A percentile compares a stretch with the other conserved stretches of the same genome.
Conservation (phyloP, 2,329 filamentous ascomycete species). For the Pestalotiopsis sp. region DNA sequence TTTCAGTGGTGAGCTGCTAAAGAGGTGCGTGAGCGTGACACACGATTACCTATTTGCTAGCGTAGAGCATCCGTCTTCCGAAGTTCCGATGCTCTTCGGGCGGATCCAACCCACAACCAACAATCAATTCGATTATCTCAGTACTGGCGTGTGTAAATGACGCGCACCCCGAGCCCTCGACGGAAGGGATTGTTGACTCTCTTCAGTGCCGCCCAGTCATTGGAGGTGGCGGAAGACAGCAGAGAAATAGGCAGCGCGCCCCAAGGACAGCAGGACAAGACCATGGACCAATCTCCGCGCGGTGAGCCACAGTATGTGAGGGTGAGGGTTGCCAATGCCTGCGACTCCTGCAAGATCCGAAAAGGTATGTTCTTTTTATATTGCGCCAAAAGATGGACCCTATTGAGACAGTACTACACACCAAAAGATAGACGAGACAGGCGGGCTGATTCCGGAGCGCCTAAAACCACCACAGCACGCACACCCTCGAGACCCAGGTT, state of each 20-base stretch:
- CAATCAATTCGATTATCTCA: slow-evolving; percentile 7
- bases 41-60: neutral
- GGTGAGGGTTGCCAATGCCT: slow-evolving; percentile 53
- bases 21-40: no score
- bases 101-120: neutral
- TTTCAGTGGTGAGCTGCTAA: no score
- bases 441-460: neutral
- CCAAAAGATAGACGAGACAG: neutral
- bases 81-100: slow-evolving; percentile 24
- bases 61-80: slow-evolving; percentile 15
- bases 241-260: neutral
- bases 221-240: neutral
- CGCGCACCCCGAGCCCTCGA: slow-evolving; percentile 8
- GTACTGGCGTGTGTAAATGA: slow-evolving; percentile 1
- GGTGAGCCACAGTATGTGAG: slow-evolving; percentile 24
- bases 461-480: neutral
- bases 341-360: slow-evolving; percentile 55
- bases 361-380: slow-evolving; percentile 38
- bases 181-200: slow-evolving; percentile 3
- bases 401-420: neutral
- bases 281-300: slow-evolving; percentile 10
- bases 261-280: neutral
- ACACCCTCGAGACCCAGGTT: neutral
- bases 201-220: slow-evolving; percentile 4
- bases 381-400: neutral